These are phyloP conservation scores for Lepidium campestre DNA, from an alignment of 441 rosid genomes.

Conservation along the genomic window DNA sequence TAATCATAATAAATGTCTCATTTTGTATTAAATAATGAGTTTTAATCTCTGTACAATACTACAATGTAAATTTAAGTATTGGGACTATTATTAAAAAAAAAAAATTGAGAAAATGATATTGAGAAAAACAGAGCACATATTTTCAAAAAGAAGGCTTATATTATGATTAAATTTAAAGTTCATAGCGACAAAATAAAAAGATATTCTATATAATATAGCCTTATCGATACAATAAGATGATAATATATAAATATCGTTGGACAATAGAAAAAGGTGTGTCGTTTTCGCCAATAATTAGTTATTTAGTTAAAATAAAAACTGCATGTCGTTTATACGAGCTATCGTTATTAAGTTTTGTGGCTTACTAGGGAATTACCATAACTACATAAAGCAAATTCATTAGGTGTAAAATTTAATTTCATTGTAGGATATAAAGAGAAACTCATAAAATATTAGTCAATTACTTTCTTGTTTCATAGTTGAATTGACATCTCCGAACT, in stretches of 20 bases:
- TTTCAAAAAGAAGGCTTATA: not conserved
- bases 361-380: not conserved
- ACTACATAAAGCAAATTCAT: not conserved
- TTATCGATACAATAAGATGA: not conserved
- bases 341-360: slow-evolving; percentile 1
- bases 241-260: not conserved
- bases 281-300: slow-evolving; percentile 5
- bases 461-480: not conserved
- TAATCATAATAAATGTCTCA: no score
- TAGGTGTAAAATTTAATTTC: not conserved
- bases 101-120: not conserved
- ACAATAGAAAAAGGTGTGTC: not conserved
- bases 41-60: no score
- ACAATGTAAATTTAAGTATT: no score
- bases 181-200: no score
- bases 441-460: not conserved
- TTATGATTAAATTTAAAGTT: not conserved
- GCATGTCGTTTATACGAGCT: slow-evolving; percentile 2
- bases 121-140: not conserved
- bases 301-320: not conserved
- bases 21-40: no score
- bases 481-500: not conserved
- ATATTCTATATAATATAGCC: not conserved
- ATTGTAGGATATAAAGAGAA: not conserved
- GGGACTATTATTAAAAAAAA: no score